Percentiles rank a stretch among this genome's conserved stretches.
phyloP scores from a whole-genome alignment of 2,329 filamentous ascomycete genomes.

The Aspergillus nomiae region DNA sequence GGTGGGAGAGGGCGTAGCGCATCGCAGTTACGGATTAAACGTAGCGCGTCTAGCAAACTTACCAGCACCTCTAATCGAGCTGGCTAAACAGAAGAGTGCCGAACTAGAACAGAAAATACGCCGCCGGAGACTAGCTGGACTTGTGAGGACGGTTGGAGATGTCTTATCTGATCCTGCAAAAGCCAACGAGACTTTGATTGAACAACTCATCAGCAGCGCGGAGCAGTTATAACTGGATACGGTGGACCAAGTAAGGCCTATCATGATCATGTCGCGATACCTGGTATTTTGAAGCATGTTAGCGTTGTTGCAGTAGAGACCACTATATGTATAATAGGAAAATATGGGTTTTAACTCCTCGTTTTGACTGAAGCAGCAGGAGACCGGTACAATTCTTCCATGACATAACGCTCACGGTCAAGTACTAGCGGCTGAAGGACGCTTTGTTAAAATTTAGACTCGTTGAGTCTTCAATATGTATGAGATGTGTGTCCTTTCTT shows the following conservation, averaged over 20 bases:
- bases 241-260: neutral
- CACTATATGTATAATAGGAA: neutral
- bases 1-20: constrained; percentile 84
- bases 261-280: neutral
- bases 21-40: constrained; percentile 92
- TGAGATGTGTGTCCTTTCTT: neutral
- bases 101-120: constrained; percentile 77
- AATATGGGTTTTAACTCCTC: neutral
- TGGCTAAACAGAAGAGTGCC: constrained; percentile 75
- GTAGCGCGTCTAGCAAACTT: constrained; percentile 85
- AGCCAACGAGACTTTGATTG: constrained; percentile 28
- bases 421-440: neutral
- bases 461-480: neutral
- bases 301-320: neutral
- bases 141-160: constrained; percentile 32
- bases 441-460: neutral
- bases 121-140: constrained; percentile 58
- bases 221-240: constrained; percentile 31
- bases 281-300: neutral
- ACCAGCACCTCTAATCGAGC: constrained; percentile 72
- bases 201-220: constrained; percentile 34
- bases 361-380: neutral
- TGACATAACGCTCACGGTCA: neutral
- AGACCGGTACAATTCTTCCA: neutral
- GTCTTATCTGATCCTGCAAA: constrained; percentile 22